Conservation (phyloP, 1,139 yeast genomes). For the Casaregolazyma lundiana region DNA sequence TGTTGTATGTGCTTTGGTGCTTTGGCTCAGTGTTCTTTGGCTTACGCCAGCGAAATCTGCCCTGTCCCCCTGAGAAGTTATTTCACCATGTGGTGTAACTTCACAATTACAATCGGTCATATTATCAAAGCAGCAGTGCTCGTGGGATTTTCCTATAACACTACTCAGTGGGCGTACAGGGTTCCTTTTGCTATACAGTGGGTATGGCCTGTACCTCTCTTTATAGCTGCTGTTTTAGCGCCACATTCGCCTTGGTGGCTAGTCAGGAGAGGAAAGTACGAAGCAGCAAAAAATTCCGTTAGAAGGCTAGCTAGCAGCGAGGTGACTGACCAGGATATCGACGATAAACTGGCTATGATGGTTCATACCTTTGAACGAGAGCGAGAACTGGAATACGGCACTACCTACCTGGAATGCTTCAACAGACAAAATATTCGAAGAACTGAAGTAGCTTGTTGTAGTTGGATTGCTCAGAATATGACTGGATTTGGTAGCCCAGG, state of each 20-base stretch:
- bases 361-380: constrained; percentile 44
- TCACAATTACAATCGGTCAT: constrained; percentile 14
- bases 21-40: constrained; percentile 40
- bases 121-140: constrained; percentile 13
- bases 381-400: constrained; percentile 14
- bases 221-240: constrained; percentile 47
- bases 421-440: constrained; percentile 46
- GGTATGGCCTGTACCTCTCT: constrained; percentile 26
- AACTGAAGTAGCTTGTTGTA: constrained; percentile 45
- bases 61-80: constrained; percentile 39
- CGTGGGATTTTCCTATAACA: constrained; percentile 10
- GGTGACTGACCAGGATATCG: constrained; percentile 21
- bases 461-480: constrained; percentile 48
- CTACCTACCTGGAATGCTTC: constrained; percentile 43
- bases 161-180: constrained; percentile 16
- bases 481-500: constrained; percentile 45
- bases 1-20: constrained; percentile 39
- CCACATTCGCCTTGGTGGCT: constrained; percentile 60
- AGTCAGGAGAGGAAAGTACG: constrained; percentile 37
- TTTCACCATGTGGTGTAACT: constrained; percentile 10
- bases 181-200: constrained; percentile 16
- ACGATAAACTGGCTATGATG: constrained; percentile 27
- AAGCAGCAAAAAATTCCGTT: constrained; percentile 34
- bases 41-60: constrained; percentile 47
- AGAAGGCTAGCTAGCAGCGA: constrained; percentile 15